Evolutionary conservation across 2,329 filamentous ascomycete genomes (phyloP), one percentile per base, ranked within the genome.

Genomic region (Dactylella cylindrospora): DNA sequence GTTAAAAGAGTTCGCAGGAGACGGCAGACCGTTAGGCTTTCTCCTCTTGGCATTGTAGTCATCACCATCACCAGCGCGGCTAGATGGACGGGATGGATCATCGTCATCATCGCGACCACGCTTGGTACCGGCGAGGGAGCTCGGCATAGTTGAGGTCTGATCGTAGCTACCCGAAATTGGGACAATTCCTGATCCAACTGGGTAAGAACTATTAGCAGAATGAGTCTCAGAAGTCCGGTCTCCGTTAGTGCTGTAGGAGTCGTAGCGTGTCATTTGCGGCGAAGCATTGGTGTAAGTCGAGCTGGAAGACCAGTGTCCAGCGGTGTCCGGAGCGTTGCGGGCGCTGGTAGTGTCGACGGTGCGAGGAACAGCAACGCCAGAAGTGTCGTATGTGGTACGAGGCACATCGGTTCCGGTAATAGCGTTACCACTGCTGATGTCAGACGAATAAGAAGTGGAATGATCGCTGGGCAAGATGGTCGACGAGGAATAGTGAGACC

Each of bases 221-320:
- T 86, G 84, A 3, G 79, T 75, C 19, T 86, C 79, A 12, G 83
- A 79, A 26, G 81, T 80, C 71, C 94, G 94, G 5, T 84, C 80
- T 67, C 94, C 88, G 43, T 79, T 79, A 15, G 79, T 75, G 9
- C 81, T 74, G 23, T 78, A 79, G n/a, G 85, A 85, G 67, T 88
- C 88, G 40, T 90, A 93, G 12, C 85, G 86, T 1, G 85, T 84
- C 79, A 96, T 85, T 66, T 95, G 89, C 3, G 88, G 81, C 23
- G 57, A 62, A 13, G 55, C 53, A n/a, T n/a, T n/a, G 10, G 43
- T 54, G 26, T 62, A 62, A 35, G 49, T 45, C 6, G 57, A 62
- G 23, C 31, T 29, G 23, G 49, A 54, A 25, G 35, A 54, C 57
- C 57, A 62, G 32, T 62, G 57, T 10, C 43, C 31, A 25, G 43